Percentiles rank a stretch among this genome's conserved stretches.
These are phyloP conservation scores for Stephania cephalantha DNA, from an alignment of 164 flowering plant genomes.

Conservation along the genomic window DNA sequence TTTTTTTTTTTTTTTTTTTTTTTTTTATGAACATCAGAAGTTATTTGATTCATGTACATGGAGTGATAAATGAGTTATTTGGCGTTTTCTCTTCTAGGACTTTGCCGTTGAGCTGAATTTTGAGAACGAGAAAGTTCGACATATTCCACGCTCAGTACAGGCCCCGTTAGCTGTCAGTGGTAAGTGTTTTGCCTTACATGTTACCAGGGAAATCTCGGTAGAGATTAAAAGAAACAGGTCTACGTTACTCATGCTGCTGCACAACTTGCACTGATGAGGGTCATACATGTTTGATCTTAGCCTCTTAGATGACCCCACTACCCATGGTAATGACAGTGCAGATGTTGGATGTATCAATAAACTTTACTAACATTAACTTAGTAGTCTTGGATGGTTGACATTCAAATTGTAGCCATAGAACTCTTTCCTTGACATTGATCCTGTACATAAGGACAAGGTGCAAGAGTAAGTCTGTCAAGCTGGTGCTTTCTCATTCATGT, in stretches of 20 bases:
- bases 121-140: conserved; percentile 69
- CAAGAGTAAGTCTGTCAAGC: background rate
- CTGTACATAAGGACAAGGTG: no score
- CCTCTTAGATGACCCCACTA: background rate
- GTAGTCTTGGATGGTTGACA: background rate
- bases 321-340: background rate
- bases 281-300: background rate
- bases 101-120: conserved; percentile 38
- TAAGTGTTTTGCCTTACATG: conserved; percentile 26
- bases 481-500: background rate
- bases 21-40: background rate
- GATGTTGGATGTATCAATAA: background rate
- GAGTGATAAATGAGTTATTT: conserved; percentile 1
- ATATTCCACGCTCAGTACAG: conserved; percentile 56
- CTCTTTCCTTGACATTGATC: background rate
- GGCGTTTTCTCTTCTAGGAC: conserved; percentile 39
- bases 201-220: background rate
- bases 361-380: background rate
- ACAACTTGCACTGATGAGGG: no score
- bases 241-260: no score
- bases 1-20: background rate
- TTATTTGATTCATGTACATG: background rate
- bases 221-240: background rate
- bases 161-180: conserved; percentile 91
- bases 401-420: background rate